Percentiles rank a stretch among this genome's conserved stretches.
Evolutionary conservation across 2,329 filamentous ascomycete genomes (phyloP).

Genomic region (Diaporthe caulivora): DNA sequence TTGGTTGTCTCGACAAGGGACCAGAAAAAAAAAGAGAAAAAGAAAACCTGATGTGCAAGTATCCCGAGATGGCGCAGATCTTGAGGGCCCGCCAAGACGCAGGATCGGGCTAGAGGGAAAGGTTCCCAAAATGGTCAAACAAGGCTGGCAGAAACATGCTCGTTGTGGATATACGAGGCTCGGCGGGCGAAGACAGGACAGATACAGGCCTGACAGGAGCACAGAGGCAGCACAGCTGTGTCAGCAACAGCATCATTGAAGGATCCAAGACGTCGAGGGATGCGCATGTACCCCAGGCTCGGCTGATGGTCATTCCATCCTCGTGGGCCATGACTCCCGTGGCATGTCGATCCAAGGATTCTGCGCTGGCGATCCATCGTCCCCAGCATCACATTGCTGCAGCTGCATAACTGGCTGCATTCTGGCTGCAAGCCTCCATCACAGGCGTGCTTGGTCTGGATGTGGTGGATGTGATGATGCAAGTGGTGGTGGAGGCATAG

Average conservation of each 20-base stretch:
- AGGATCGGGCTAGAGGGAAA: constrained; percentile 18
- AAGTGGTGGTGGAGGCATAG: background rate
- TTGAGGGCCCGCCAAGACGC: constrained; percentile 23
- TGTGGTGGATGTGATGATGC: background rate
- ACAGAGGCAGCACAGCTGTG: background rate
- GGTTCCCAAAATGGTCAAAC: constrained; percentile 12
- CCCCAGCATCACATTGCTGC: constrained; percentile 20
- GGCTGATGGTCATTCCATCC: constrained; percentile 25
- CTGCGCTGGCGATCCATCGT: constrained; percentile 29
- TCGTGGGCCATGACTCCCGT: constrained; percentile 24
- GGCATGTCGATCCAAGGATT: constrained; percentile 25
- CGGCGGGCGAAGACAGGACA: background rate
- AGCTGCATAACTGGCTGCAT: constrained; percentile 24
- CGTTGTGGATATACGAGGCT: constrained; percentile 30
- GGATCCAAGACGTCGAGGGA: constrained; percentile 21
- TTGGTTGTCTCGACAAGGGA: background rate
- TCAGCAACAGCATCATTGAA: constrained; percentile 21
- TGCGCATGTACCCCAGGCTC: constrained; percentile 27
- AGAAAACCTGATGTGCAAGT: background rate
- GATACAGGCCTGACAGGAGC: background rate
- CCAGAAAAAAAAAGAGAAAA: background rate
- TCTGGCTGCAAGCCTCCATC: constrained; percentile 15
- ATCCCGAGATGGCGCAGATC: background rate
- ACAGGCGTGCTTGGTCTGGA: constrained; percentile 1
- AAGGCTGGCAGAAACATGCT: constrained; percentile 31